Percentiles rank a stretch among this genome's conserved stretches.
Conservation (phyloP, 2,329 filamentous ascomycete genomes). For the Dactylellina haptotyla region DNA sequence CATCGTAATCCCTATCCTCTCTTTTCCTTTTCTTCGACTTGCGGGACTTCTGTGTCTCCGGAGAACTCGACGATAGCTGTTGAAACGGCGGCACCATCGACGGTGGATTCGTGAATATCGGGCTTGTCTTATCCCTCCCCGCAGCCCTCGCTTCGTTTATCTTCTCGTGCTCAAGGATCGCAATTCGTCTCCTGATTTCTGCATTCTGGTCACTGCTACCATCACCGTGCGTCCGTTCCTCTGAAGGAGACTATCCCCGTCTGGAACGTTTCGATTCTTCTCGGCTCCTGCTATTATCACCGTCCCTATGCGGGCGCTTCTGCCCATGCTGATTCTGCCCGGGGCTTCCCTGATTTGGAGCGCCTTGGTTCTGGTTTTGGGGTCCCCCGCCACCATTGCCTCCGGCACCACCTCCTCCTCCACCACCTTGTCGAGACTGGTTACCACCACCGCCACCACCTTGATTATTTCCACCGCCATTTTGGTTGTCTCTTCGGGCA, state of each 20-base stretch:
- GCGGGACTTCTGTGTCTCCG: not conserved
- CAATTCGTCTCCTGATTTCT: conserved; percentile 8
- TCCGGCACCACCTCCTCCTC: not conserved
- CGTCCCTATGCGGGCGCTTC: conserved; percentile 50
- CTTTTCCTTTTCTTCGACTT: conserved; percentile 1
- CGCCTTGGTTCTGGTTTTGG: conserved; percentile 15
- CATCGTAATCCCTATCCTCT: not conserved
- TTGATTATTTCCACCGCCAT: conserved; percentile 32
- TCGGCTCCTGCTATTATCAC: conserved; percentile 39
- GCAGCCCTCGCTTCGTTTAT: not conserved
- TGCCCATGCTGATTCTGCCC: conserved; percentile 36
- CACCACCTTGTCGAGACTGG: conserved; percentile 15
- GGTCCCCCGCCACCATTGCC: too few species aligned
- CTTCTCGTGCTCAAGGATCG: conserved; percentile 18
- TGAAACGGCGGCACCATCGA: not conserved
- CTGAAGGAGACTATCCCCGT: conserved; percentile 40
- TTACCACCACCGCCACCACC: conserved; percentile 40
- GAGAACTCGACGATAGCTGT: not conserved
- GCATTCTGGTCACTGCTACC: not conserved
- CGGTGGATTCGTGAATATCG: not conserved
- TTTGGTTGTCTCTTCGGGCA: conserved; percentile 20
- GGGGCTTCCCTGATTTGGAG: conserved; percentile 1
- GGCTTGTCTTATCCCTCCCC: not conserved
- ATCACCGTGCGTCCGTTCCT: not conserved
- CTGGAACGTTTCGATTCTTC: conserved; percentile 51